Conservation (phyloP, 2,329 filamentous ascomycete species). For the Sporothrix dimorphospora region DNA sequence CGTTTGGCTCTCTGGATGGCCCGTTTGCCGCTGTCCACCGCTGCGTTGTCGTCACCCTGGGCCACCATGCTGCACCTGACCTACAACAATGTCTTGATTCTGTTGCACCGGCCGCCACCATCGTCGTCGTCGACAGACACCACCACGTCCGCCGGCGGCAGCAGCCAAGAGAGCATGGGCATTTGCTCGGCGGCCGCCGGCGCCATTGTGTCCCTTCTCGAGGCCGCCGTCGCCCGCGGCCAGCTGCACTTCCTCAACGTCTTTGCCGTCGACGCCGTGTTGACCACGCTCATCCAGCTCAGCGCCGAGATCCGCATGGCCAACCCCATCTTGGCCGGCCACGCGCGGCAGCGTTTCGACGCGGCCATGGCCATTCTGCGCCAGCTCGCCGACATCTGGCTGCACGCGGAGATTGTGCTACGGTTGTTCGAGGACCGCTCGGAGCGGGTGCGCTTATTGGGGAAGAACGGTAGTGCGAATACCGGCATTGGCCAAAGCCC, state of each 20-base stretch:
- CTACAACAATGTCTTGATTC: constrained; percentile 30
- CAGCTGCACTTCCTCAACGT: constrained; percentile 25
- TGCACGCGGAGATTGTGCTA: constrained; percentile 35
- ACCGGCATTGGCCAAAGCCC: neutral
- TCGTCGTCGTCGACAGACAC: neutral
- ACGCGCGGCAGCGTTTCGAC: constrained; percentile 35
- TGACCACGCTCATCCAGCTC: constrained; percentile 34
- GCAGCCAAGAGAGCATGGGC: constrained; percentile 29
- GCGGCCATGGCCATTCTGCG: constrained; percentile 34
- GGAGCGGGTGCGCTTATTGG: neutral
- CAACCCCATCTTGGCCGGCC: constrained; percentile 35
- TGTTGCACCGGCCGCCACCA: constrained; percentile 29
- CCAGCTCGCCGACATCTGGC: constrained; percentile 35
- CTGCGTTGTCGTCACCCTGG: constrained; percentile 21
- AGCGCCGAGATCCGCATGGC: constrained; percentile 35
- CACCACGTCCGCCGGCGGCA: neutral
- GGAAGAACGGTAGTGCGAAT: neutral
- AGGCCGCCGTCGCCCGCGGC: constrained; percentile 8
- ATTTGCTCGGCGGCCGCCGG: constrained; percentile 21
- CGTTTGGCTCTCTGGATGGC: constrained; percentile 30
- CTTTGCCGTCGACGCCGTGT: constrained; percentile 24
- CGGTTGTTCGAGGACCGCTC: constrained; percentile 40
- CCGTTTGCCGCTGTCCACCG: constrained; percentile 17
- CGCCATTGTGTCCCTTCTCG: constrained; percentile 11
- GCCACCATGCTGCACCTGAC: constrained; percentile 29